Evolutionary conservation across 768 basidiomycete genomes (phyloP).

Genomic region (Tubosaeta brunneosetosa): DNA sequence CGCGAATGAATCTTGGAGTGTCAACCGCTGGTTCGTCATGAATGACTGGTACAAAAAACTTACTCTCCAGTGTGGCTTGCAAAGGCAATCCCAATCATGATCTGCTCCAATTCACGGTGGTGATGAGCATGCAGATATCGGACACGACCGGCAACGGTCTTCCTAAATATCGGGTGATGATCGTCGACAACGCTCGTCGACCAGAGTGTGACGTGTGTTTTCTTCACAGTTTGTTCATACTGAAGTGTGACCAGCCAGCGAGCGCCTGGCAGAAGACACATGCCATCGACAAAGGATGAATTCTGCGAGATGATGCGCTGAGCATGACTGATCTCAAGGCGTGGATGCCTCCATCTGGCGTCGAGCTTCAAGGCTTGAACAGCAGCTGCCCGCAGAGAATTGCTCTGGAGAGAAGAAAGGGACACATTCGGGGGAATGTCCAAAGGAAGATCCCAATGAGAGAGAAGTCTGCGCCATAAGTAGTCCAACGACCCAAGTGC

Average conservation of each 20-base stretch:
- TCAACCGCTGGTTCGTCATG: background rate
- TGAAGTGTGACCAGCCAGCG: conserved; percentile 46
- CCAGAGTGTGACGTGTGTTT: conserved; percentile 44
- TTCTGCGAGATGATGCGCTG: conserved; percentile 33
- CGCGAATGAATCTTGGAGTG: conserved; percentile 17
- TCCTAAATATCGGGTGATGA: conserved; percentile 24
- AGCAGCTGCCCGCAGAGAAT: conserved; percentile 38
- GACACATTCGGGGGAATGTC: conserved; percentile 37
- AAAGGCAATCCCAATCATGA: conserved; percentile 20
- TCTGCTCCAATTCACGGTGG: conserved; percentile 12
- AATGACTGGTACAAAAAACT: background rate
- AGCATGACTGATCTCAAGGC: conserved; percentile 33
- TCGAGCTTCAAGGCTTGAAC: conserved; percentile 47
- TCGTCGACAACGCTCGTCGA: conserved; percentile 30
- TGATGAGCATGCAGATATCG: conserved; percentile 34
- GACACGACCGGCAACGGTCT: conserved; percentile 28
- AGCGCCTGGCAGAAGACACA: conserved; percentile 45
- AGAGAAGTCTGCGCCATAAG: conserved; percentile 46
- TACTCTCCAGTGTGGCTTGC: conserved; percentile 15
- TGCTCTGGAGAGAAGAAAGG: conserved; percentile 33
- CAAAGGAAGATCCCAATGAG: conserved; percentile 33
- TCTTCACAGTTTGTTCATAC: conserved; percentile 30
- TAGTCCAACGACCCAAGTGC: conserved; percentile 48
- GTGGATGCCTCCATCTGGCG: conserved; percentile 42
- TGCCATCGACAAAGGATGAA: conserved; percentile 38